Percentiles rank a stretch among this genome's conserved stretches.
phyloP scores from a whole-genome alignment of 2,329 filamentous ascomycete species.

The Colletotrichum tamarilloi region DNA sequence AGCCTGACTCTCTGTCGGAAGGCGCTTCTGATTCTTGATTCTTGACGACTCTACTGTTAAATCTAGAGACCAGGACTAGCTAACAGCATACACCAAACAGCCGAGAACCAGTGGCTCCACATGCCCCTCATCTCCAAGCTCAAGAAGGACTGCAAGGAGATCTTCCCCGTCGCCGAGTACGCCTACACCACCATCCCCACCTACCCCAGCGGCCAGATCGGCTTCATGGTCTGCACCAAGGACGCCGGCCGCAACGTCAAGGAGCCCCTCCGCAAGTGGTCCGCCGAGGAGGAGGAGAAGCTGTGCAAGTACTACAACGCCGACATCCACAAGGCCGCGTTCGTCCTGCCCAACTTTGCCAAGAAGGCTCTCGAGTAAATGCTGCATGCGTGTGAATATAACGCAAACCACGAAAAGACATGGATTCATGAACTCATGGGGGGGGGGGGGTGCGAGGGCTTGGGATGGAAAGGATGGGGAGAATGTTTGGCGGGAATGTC shows the following conservation, averaged over 20 bases:
- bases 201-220: conserved; percentile 98
- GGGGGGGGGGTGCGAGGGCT: neutral
- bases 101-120: conserved; percentile 99
- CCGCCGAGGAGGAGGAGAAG: conserved; percentile 88
- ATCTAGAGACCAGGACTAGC: conserved; percentile 23
- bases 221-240: conserved; percentile 99
- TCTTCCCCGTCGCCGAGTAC: conserved; percentile 98
- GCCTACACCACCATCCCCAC: conserved; percentile 99
- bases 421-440: neutral
- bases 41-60: neutral
- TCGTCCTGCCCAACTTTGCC: conserved; percentile 93
- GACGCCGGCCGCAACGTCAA: conserved; percentile 85
- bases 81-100: conserved; percentile 60
- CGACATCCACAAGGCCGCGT: conserved; percentile 94
- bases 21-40: neutral
- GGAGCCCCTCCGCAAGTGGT: conserved; percentile 85
- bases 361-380: conserved; percentile 75
- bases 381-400: neutral
- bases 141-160: conserved; percentile 95
- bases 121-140: conserved; percentile 92
- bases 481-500: neutral
- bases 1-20: neutral
- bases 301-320: conserved; percentile 97
- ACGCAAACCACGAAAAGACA: neutral
- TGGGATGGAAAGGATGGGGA: neutral